phyloP scores from a whole-genome alignment of 2,329 filamentous ascomycete species.

The Aspergillus japonicus region DNA sequence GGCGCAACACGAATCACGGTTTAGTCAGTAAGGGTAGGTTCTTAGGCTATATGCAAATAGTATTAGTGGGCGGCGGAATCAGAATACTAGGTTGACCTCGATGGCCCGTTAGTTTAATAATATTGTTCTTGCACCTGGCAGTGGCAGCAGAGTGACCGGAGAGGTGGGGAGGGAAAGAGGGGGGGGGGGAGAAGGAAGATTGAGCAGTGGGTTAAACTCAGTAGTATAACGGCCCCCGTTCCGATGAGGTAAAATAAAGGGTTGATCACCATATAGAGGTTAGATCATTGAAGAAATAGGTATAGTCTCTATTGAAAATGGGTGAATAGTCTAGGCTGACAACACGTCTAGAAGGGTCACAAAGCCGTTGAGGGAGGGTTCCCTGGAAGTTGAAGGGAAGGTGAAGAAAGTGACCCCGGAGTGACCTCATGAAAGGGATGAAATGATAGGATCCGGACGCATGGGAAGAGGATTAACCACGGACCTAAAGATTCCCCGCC shows the following conservation, averaged over 20 bases:
- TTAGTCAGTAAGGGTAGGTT: background rate
- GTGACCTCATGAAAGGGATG: conserved; percentile 4
- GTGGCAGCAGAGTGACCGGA: background rate
- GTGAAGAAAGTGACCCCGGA: conserved; percentile 5
- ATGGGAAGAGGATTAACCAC: background rate
- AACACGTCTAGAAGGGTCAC: background rate
- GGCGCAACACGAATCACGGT: background rate
- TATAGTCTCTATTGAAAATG: background rate
- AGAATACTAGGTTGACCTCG: background rate
- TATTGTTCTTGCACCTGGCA: background rate
- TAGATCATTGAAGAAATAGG: background rate
- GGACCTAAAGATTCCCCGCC: conserved; percentile 1
- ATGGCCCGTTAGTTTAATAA: background rate
- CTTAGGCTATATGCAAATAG: background rate
- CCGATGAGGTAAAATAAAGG: conserved; percentile 4
- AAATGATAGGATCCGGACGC: background rate
- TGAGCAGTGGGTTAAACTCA: background rate
- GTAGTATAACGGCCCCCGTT: background rate
- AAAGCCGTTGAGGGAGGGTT: background rate
- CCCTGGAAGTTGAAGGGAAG: background rate
- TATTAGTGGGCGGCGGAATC: background rate
- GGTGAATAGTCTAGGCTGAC: background rate
- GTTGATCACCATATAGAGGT: conserved; percentile 3
- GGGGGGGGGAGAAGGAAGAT: background rate
- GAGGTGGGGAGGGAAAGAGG: background rate